These are phyloP conservation scores for Protomyces macrosporus DNA, from an alignment of 1,139 yeast species.

Conservation along the genomic window DNA sequence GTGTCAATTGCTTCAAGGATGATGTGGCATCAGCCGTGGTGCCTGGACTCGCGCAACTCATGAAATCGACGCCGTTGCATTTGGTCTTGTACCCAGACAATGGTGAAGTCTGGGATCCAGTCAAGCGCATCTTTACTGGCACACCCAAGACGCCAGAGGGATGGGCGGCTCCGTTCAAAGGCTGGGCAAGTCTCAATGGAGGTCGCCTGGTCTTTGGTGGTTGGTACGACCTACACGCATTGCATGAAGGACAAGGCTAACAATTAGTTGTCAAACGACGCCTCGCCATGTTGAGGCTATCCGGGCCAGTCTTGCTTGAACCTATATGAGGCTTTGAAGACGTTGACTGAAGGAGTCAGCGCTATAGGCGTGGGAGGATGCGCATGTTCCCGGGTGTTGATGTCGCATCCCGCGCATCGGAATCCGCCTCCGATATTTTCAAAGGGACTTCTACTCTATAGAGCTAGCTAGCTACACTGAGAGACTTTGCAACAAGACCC, in stretches of 20 bases:
- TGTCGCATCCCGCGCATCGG: too few species aligned
- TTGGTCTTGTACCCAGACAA: constrained; percentile 19
- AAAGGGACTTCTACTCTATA: too few species aligned
- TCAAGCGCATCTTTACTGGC: constrained; percentile 2
- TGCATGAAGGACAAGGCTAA: neutral
- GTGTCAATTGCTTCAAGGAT: constrained; percentile 24
- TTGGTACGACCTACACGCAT: neutral
- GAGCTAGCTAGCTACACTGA: too few species aligned
- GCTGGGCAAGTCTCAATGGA: neutral
- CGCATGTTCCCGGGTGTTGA: too few species aligned
- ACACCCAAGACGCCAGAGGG: constrained; percentile 1
- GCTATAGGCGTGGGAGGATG: too few species aligned
- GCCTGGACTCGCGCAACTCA: neutral
- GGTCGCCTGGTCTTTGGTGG: constrained; percentile 23
- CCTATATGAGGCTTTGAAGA: too few species aligned
- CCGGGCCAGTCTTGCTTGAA: too few species aligned
- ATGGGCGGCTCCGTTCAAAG: constrained; percentile 2
- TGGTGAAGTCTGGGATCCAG: constrained; percentile 19
- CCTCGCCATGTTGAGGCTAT: constrained; percentile 16
- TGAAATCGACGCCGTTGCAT: neutral
- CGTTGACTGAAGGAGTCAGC: too few species aligned
- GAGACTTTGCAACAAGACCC: too few species aligned
- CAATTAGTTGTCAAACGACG: constrained; percentile 8
- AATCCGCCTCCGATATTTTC: too few species aligned
- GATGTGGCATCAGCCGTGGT: constrained; percentile 3